phyloP scores from a whole-genome alignment of 2,329 filamentous ascomycete species.

The Epichloe brachyelytri region DNA sequence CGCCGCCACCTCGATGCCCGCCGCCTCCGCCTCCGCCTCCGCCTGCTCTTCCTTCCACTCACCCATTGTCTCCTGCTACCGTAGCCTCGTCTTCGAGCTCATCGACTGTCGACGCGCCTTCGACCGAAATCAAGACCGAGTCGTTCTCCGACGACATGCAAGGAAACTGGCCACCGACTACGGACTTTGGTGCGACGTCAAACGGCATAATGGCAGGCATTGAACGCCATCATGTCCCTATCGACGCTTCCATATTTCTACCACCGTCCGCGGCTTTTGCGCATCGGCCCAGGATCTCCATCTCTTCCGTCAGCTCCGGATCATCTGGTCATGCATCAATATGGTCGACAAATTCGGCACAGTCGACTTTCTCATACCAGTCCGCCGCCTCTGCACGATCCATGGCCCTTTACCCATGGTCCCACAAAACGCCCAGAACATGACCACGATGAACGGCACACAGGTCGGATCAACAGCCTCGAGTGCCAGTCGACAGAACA shows the following conservation, averaged over 20 bases:
- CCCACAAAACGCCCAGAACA: constrained; percentile 15
- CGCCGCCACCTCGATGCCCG: constrained; percentile 19
- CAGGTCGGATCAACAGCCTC: constrained; percentile 17
- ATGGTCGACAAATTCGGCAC: constrained; percentile 29
- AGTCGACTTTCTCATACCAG: constrained; percentile 28
- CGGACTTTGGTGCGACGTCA: constrained; percentile 5
- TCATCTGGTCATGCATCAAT: constrained; percentile 36
- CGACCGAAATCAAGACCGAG: constrained; percentile 19
- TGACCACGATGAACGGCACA: constrained; percentile 20
- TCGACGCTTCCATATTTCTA: constrained; percentile 19
- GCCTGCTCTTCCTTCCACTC: constrained; percentile 13
- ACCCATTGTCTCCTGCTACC: constrained; percentile 9
- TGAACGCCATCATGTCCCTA: constrained; percentile 1
- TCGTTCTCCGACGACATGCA: constrained; percentile 16
- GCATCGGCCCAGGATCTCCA: constrained; percentile 31
- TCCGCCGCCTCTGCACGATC: constrained; percentile 21
- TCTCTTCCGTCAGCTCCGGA: constrained; percentile 36
- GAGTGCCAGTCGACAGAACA: constrained; percentile 27
- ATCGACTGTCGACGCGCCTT: constrained; percentile 10
- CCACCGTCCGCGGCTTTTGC: constrained; percentile 24
- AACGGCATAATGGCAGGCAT: constrained; percentile 5
- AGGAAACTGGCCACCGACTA: constrained; percentile 10
- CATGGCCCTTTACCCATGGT: constrained; percentile 24
- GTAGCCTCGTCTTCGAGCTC: constrained; percentile 7
- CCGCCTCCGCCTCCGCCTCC: constrained; percentile 12